These are phyloP conservation scores for Saitoella complicata DNA, from an alignment of 805 yeast species.

Conservation along the genomic window DNA sequence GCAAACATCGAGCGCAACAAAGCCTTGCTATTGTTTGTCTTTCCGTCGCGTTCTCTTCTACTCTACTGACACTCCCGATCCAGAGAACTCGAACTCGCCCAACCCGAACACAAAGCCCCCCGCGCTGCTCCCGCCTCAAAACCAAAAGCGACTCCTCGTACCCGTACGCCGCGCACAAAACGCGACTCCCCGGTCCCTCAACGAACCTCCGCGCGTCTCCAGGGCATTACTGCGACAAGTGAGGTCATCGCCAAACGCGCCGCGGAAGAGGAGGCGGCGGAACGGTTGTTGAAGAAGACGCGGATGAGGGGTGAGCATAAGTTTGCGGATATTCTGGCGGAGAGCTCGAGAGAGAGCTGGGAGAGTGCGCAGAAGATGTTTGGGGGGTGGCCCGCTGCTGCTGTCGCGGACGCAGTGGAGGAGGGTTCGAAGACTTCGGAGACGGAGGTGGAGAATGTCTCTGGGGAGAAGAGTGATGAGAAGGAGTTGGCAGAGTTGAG, in stretches of 20 bases:
- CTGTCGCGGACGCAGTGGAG: slow-evolving; percentile 14
- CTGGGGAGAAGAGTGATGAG: slow-evolving; percentile 25
- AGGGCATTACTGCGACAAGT: slow-evolving; percentile 50
- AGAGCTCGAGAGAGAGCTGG: slow-evolving; percentile 12
- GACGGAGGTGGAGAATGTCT: slow-evolving; percentile 1
- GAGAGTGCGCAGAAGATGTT: slow-evolving; percentile 1
- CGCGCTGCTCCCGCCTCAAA: too few species aligned
- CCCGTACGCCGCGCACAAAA: too few species aligned
- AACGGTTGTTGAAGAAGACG: slow-evolving; percentile 29
- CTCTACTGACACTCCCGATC: too few species aligned
- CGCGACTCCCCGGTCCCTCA: slow-evolving; percentile 30
- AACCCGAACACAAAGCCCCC: too few species aligned
- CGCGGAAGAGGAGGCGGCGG: slow-evolving; percentile 18
- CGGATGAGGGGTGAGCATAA: slow-evolving; percentile 53
- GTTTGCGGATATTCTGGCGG: slow-evolving; percentile 34
- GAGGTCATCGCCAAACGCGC: slow-evolving; percentile 26
- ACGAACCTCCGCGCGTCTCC: slow-evolving; percentile 62
- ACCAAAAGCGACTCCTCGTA: too few species aligned
- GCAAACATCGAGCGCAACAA: too few species aligned
- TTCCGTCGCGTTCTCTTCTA: too few species aligned
- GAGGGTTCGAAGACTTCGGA: slow-evolving; percentile 22
- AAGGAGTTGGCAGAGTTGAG: slow-evolving; percentile 33
- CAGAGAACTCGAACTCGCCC: too few species aligned
- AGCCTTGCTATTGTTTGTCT: too few species aligned
- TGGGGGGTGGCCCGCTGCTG: slow-evolving; percentile 8